Evolutionary conservation across 768 basidiomycete genomes (phyloP), one percentile per base, ranked within the genome.

Genomic region (Neoboletus magnificus): DNA sequence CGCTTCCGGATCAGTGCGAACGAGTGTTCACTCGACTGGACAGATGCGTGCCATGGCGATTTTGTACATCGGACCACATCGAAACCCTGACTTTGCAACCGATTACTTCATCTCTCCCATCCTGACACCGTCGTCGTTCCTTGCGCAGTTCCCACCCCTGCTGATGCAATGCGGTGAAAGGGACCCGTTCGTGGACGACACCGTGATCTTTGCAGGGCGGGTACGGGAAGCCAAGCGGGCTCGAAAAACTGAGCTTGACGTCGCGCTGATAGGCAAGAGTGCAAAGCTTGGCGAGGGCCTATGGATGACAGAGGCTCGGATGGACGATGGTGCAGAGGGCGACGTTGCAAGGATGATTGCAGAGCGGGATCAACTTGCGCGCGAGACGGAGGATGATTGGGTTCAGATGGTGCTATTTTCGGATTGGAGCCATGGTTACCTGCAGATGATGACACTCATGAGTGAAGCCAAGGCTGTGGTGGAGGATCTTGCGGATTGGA

Each of bases 31-130:
- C n/a, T 41, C 27, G n/a, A 52, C n/a, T 16, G n/a, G 35, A 54
- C 42, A 98, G 96, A 98, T 98, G 93, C 91, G 97, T 35, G 95
- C 96, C 0, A 99, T 99, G 97, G 96, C 96, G 4, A 95, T 97
- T 66, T 75, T 96, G 59, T 97, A 97, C 74, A 89, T 99, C 56
- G 96, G 96, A 1, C 96, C 97, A 1, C 84, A 91, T 65, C 87
- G 86, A 49, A 89, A 93, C 68, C 97, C 97, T 8, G 94, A 98
- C 71, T 95, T 99, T 69, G 83, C 85, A 52, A 89, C 88, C 18
- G 95, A 99, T 76, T 98, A 98, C 73, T 87, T 92, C 74, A 85
- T 99, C 62, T 98, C 96, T 18, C 97, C 97, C 1, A 89, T 99
- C 64, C 81, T 98, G 48, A 84, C 95, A 8, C 96, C 96, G 5